A percentile compares a stretch with the other conserved stretches of the same genome.
Conservation (phyloP, 495 filamentous ascomycete species). For the Penicillium verhagenii region DNA sequence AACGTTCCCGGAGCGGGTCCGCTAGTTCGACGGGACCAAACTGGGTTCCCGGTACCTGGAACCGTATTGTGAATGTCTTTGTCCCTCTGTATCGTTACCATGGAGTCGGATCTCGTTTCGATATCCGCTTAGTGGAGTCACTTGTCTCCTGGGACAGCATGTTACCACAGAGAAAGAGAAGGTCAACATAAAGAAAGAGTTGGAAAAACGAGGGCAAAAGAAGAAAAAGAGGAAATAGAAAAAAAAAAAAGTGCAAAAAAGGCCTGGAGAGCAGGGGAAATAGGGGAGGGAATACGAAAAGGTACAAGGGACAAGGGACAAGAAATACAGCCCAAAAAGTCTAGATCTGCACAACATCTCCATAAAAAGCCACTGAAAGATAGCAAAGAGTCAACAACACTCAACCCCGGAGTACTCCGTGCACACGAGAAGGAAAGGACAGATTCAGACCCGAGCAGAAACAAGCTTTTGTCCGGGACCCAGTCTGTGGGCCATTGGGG, state of each 20-base stretch:
- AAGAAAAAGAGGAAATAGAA: neutral
- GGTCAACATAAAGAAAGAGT: too few relatives aligned
- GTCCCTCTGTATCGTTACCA: conserved; percentile 14
- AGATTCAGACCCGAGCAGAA: neutral
- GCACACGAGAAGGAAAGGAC: neutral
- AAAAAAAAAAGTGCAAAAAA: too few relatives aligned
- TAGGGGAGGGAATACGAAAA: too few relatives aligned
- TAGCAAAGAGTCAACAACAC: too few relatives aligned
- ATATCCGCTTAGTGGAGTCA: too few relatives aligned
- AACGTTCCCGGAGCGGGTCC: conserved; percentile 21
- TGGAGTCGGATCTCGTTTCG: neutral
- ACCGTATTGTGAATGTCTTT: conserved; percentile 16
- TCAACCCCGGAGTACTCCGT: neutral
- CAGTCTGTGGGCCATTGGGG: neutral
- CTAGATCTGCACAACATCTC: neutral
- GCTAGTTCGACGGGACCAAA: conserved; percentile 11
- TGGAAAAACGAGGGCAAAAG: too few relatives aligned
- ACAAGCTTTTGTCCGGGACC: neutral
- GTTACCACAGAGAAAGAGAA: too few relatives aligned
- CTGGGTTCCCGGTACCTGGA: conserved; percentile 21
- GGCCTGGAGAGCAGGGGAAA: too few relatives aligned
- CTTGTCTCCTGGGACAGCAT: too few relatives aligned
- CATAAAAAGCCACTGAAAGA: too few relatives aligned
- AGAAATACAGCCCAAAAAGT: too few relatives aligned
- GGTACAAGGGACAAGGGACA: too few relatives aligned